Percentiles rank a stretch among this genome's conserved stretches.
Evolutionary conservation across 2,329 filamentous ascomycete genomes (phyloP).

Genomic region (Fusarium lyarnte): DNA sequence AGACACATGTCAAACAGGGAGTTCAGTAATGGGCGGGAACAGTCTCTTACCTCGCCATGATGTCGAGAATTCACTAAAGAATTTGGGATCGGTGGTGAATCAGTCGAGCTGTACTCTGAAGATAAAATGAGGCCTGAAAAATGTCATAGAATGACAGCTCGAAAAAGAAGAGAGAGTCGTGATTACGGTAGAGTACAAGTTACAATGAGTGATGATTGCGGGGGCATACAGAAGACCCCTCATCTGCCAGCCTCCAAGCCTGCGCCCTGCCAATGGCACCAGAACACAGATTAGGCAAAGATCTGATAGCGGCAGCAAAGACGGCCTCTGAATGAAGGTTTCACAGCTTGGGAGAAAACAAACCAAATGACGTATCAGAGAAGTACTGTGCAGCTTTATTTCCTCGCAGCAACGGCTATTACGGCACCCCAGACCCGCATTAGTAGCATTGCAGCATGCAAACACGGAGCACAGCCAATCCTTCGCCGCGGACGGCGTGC

Average conservation of each 20-base stretch:
- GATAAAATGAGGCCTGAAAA: neutral
- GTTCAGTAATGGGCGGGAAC: accelerated
- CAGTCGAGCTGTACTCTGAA: neutral
- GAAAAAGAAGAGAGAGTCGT: neutral
- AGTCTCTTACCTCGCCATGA: neutral
- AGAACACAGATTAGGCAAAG: neutral
- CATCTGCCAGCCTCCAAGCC: neutral
- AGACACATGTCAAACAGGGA: neutral
- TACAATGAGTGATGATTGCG: neutral
- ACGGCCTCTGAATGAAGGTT: neutral
- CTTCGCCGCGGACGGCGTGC: neutral
- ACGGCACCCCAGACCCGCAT: neutral
- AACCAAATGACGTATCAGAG: neutral
- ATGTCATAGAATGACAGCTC: too few relatives aligned
- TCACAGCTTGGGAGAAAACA: neutral
- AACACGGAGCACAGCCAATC: neutral
- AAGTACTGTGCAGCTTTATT: neutral
- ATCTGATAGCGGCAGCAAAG: neutral
- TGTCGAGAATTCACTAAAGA: neutral
- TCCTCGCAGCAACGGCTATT: neutral
- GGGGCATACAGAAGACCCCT: neutral
- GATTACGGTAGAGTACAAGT: too few relatives aligned
- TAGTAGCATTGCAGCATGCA: neutral
- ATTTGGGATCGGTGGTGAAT: neutral
- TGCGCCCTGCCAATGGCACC: neutral